Conservation (phyloP, 2,329 filamentous ascomycete genomes). For the Microcyclosporella mali region DNA sequence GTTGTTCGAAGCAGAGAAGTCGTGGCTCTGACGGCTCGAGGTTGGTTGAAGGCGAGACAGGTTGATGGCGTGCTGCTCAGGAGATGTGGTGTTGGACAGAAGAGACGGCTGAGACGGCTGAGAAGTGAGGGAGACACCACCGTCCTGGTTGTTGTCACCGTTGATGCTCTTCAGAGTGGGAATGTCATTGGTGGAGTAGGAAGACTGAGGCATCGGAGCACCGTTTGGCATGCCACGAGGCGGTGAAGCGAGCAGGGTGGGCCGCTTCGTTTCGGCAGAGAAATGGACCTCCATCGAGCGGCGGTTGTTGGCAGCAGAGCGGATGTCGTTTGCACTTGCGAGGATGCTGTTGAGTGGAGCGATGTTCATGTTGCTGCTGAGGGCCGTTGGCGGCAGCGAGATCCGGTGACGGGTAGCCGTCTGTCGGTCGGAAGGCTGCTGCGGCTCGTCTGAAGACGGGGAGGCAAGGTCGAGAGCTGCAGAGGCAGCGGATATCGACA, state of each 20-base stretch:
- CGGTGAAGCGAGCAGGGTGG: conserved; percentile 50
- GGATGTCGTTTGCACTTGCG: conserved; percentile 35
- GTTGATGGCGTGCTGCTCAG: conserved; percentile 53
- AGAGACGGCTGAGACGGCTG: conserved; percentile 20
- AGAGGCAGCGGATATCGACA: conserved; percentile 72
- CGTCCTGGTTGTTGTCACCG: conserved; percentile 45
- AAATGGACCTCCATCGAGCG: conserved; percentile 45
- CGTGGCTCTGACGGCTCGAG: conserved; percentile 64
- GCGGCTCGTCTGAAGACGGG: conserved; percentile 51
- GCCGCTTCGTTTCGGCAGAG: conserved; percentile 40
- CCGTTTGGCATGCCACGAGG: conserved; percentile 53
- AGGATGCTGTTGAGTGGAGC: conserved; percentile 35
- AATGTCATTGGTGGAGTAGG: conserved; percentile 84
- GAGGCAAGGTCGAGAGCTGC: conserved; percentile 71
- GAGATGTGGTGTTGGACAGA: conserved; percentile 36
- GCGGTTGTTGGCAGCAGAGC: conserved; percentile 37
- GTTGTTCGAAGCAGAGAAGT: conserved; percentile 51
- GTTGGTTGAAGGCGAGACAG: conserved; percentile 61
- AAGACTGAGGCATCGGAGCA: conserved; percentile 71
- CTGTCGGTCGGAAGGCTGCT: conserved; percentile 56
- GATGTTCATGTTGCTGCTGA: conserved; percentile 30
- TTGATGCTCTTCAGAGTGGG: conserved; percentile 72
- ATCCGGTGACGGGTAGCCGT: conserved; percentile 42
- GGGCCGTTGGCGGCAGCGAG: conserved; percentile 32
- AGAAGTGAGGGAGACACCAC: conserved; percentile 23